Base-by-base conservation (phyloP, 2,329 filamentous ascomycete species). In the Penicillium hordei region DNA sequence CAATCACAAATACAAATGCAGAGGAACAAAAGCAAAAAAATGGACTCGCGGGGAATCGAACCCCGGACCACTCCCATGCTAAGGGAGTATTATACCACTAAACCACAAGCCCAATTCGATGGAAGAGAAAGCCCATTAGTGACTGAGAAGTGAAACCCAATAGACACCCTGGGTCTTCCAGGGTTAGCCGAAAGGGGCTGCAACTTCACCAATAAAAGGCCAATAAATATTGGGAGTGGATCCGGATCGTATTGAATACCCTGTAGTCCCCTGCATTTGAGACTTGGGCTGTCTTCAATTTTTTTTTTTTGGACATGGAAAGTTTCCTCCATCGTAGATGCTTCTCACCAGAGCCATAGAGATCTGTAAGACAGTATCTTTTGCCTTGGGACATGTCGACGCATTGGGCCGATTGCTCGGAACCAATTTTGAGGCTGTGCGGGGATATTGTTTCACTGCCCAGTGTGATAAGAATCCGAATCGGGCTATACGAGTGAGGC, bases 1-100 rank as follows among this genome's bases (percentile, higher is more conserved):
- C 23, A 33, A 33, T 13, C 27, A 17, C n/a, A 15, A 25, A 52
- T 44, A n/a, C 5, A 34, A 31, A 34, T 19, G 4, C 12, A 10
- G 43, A 34, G 29, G 23, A 40, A 50, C 5, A 45, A 56, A 36
- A 38, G 21, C 7, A 34, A 34, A 65, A 67, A 63, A 63, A 63
- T 78, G 76, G 77, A 78, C 76, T 76, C 71, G 75, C 76, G 72
- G 76, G 76, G 76, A 79, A 79, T 79, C 75, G 75, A 78, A 78
- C 75, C 75, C 75, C 71, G 73, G 75, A 78, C 76, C 76, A 72
- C 76, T 71, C 76, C 75, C 76, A 78, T 77, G 73, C 75, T 77
- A 77, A 77, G 75, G 73, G 74, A 68, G 73, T 73, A 77, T 77
- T 75, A 77, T 78, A 78, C 76, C 76, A 77, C 75, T 77, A 77